Percentiles rank a stretch among this genome's conserved stretches.
Evolutionary conservation across 169 alveolate species (phyloP).

Genomic region (Plasmodium reichenowi): DNA sequence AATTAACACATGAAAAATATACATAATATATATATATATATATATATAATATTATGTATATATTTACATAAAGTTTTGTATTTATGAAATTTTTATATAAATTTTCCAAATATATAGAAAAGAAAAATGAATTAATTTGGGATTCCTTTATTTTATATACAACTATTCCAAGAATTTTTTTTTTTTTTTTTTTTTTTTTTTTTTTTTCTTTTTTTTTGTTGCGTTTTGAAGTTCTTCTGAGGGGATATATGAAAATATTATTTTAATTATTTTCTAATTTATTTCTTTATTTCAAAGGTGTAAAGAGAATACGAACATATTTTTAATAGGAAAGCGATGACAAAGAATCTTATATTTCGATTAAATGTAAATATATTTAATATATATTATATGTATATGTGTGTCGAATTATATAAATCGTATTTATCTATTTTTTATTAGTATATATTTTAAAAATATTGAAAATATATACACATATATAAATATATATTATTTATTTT

Average conservation of each 20-base stretch:
- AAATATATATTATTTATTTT: not conserved
- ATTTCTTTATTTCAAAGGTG: not conserved
- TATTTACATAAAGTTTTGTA: no score
- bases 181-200: no score
- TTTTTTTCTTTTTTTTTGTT: not conserved
- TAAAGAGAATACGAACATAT: constrained; percentile 10
- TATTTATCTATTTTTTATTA: no score
- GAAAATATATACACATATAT: no score
- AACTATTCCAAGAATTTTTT: no score
- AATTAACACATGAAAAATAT: no score
- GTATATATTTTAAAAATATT: no score
- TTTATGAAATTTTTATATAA: not conserved
- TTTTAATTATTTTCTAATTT: not conserved
- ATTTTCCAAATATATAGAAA: not conserved
- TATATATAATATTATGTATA: no score
- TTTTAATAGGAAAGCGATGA: constrained; percentile 42
- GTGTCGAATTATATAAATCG: no score
- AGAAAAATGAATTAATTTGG: constrained; percentile 2
- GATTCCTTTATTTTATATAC: no score
- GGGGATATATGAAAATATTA: constrained; percentile 8
- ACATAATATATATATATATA: no score
- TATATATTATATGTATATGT: not conserved
- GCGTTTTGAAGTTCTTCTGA: constrained; percentile 8
- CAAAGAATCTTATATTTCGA: constrained; percentile 55
- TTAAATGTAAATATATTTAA: constrained; percentile 32